Base-by-base conservation (phyloP, 1,284 basidiomycete genomes). In the Cutaneotrichosporon arboriforme region DNA sequence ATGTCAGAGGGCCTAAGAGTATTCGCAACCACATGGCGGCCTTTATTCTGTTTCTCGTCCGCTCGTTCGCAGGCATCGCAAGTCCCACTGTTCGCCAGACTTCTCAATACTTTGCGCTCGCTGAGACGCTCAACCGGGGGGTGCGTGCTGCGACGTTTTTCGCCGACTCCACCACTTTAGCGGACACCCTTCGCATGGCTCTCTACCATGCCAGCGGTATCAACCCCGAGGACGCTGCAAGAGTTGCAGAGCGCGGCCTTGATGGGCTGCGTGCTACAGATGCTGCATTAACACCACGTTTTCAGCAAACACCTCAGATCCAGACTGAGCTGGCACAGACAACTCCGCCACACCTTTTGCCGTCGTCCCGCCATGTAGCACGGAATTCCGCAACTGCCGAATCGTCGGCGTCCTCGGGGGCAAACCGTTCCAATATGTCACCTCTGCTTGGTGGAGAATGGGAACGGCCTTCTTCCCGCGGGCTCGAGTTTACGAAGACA, bases 21-120 rank as follows among this genome's bases (percentile, higher is more conserved):
- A 46, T 55, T 9, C 53, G 53, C 38, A 55, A 55, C 35, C 53
- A 55, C 49, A 47, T 55, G 44, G 53, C 49, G 1, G 53, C 53
- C 13, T 55, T 51, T 26, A 33, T 23, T 1, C 48, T 55, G 9
- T 55, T 55, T 35, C 49, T 55, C 1, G 34, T 43, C 0, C 48
- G 53, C 7, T 21, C 23, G 2, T 55, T 55, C 22, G 26, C 45
- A 1, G 15, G 33, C 4, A 50, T 49, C 10, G 22, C 31, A 4
- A 43, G 15, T 4, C 48, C 53, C 8, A 41, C 49, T 1, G 44
- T 50, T 4, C 44, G 44, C 18, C 43, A 50, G 40, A 38, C 38
- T 18, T 17, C 17, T 9, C 44, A 33, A 13, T 51, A 38, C 53
- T 55, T 47, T 23, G 48, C 53, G 0, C 39, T 55, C 4, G 48